Evolutionary conservation across 805 yeast species (phyloP), one percentile per base, ranked within the genome.

Genomic region (Starmerella kuoi): DNA sequence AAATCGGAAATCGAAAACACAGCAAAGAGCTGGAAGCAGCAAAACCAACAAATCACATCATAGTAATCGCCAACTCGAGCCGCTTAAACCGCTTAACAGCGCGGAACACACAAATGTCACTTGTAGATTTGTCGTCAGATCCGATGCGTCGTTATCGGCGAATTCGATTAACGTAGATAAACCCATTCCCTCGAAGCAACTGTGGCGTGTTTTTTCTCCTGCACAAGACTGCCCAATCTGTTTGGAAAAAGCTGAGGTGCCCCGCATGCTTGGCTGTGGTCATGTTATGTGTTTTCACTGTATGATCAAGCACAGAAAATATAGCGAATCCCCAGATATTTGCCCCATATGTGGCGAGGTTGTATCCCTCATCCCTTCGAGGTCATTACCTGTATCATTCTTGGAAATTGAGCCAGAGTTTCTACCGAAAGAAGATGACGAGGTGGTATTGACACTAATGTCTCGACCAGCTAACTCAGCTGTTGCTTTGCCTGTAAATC

Each of bases 251-350:
- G 82, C 91, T 12, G 73, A 81, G 15, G 95, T 96, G 0, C 96
- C 98, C 2, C 67, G 97, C 42, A 93, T 91, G 97, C 77, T 85
- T 23, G 71, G 77, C 11, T 91, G 99, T 64, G 98, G 99, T 4
- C 99, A 91, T 57, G 70, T 86, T 14, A 74, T 91, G 55, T 91
- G 99, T 57, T 68, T 74, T 42, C 74, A 86, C 12, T 91, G 99
- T 59, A 61, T 88, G 24, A 59, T 86, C 42, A 73, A 86, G 35
- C 73, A 82, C 53, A 63, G 84, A 34, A 80, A 73, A 28, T 74
- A 40, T 42, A 41, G 54, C 9, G 47, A 41, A 17, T 33, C 40
- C 7, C 47, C 50, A 2, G 35, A 41, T 15, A 23, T 43, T 17
- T 54, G 58, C 38, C 57, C 58, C 2, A 40, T 55, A 6, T 54